Conservation (phyloP, 352 stramenopile species). For the Bremia lactucae region DNA sequence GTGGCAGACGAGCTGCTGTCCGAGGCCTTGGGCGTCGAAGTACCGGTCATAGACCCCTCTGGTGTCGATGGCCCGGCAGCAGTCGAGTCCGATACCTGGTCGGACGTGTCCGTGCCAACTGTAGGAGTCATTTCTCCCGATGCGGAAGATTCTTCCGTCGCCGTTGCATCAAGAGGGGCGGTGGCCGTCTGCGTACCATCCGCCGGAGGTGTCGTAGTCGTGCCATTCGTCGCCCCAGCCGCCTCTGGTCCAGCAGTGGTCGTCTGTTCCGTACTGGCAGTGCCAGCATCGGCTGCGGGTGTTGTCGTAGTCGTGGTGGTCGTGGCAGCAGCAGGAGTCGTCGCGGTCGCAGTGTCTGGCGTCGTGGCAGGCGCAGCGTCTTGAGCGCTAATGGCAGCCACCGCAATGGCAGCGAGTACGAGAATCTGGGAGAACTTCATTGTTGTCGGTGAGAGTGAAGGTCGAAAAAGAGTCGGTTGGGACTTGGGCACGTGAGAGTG, state of each 20-base stretch:
- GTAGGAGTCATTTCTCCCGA: not conserved
- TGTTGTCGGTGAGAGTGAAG: not conserved
- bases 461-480: conserved; percentile 3
- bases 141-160: conserved; percentile 5
- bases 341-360: not conserved
- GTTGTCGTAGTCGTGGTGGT: not conserved
- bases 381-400: conserved; percentile 18
- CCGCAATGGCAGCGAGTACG: conserved; percentile 16
- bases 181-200: not conserved
- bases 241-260: conserved; percentile 11
- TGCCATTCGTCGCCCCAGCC: conserved; percentile 2
- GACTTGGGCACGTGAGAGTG: conserved; percentile 16
- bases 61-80: conserved; percentile 4
- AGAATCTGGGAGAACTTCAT: conserved; percentile 29
- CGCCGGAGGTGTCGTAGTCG: not conserved
- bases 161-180: not conserved
- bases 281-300: conserved; percentile 1
- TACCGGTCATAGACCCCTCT: not conserved
- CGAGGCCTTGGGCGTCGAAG: conserved; percentile 4
- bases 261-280: conserved; percentile 1
- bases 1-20: not conserved
- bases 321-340: not conserved
- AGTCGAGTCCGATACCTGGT: conserved; percentile 11
- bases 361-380: conserved; percentile 1
- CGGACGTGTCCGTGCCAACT: not conserved